Conservation (phyloP, 257 asterid genomes). For the Solanum etuberosum region DNA sequence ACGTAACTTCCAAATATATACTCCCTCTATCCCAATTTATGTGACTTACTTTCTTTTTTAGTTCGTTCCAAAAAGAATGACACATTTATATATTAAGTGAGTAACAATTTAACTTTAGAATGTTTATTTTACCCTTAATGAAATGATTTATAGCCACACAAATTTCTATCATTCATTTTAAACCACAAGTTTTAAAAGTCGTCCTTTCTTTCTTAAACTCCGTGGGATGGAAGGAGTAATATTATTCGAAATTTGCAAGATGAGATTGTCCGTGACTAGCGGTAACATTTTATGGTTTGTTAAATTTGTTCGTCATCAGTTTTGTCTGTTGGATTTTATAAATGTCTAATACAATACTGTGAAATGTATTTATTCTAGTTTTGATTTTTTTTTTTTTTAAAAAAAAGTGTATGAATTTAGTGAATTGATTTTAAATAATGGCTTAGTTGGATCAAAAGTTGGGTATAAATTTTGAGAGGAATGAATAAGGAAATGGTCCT, state of each 20-base stretch:
- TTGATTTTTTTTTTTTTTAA: neutral
- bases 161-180: too few species aligned
- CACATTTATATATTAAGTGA: too few species aligned
- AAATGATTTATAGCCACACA: too few species aligned
- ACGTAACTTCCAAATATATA: neutral
- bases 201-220: too few species aligned
- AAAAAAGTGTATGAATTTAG: neutral
- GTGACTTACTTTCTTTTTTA: too few species aligned
- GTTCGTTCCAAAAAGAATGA: too few species aligned
- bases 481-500: neutral
- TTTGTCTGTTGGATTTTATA: neutral
- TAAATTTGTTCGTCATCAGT: neutral
- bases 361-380: neutral
- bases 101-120: too few species aligned
- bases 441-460: neutral
- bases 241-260: neutral
- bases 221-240: too few species aligned
- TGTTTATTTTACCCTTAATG: too few species aligned
- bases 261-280: neutral
- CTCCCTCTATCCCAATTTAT: too few species aligned
- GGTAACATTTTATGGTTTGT: neutral
- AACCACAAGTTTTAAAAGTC: too few species aligned
- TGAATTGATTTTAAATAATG: neutral
- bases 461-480: neutral
- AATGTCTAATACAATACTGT: too few species aligned